These are phyloP conservation scores for Lagerstroemia speciosa DNA, from an alignment of 345 rosid species.

Conservation along the genomic window DNA sequence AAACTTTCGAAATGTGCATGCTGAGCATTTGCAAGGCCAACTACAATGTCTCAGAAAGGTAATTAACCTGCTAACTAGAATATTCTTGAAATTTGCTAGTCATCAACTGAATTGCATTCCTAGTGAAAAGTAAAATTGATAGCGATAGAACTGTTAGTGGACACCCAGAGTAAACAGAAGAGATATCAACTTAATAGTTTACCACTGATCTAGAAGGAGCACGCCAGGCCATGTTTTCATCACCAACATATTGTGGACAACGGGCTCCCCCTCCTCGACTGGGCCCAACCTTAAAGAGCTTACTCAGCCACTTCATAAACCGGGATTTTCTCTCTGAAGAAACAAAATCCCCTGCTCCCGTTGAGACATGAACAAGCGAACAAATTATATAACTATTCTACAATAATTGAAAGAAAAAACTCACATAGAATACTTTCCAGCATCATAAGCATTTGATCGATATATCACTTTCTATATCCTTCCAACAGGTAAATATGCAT, in stretches of 20 bases:
- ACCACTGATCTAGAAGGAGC: slow-evolving; percentile 61
- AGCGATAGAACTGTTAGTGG: neutral
- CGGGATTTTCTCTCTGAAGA: slow-evolving; percentile 77
- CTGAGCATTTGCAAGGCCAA: neutral
- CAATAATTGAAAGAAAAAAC: neutral
- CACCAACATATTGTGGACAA: slow-evolving; percentile 65
- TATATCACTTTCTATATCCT: neutral
- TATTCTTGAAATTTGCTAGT: neutral
- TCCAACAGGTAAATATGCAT: neutral
- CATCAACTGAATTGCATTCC: neutral
- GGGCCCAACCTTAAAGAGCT: slow-evolving; percentile 59
- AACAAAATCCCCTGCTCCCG: slow-evolving; percentile 62
- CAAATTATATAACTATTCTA: neutral
- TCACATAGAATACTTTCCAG: neutral
- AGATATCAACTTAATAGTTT: slow-evolving; percentile 8
- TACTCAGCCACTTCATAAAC: slow-evolving; percentile 87
- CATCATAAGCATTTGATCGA: neutral
- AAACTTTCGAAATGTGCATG: neutral
- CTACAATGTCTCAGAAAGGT: neutral
- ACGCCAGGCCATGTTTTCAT: slow-evolving; percentile 67
- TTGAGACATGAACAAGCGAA: neutral
- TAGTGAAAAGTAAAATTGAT: neutral
- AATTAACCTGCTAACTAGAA: neutral
- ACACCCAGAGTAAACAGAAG: neutral
- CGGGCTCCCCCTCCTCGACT: slow-evolving; percentile 33